phyloP scores from a whole-genome alignment of 495 filamentous ascomycete genomes.

The Thozetella sp. region DNA sequence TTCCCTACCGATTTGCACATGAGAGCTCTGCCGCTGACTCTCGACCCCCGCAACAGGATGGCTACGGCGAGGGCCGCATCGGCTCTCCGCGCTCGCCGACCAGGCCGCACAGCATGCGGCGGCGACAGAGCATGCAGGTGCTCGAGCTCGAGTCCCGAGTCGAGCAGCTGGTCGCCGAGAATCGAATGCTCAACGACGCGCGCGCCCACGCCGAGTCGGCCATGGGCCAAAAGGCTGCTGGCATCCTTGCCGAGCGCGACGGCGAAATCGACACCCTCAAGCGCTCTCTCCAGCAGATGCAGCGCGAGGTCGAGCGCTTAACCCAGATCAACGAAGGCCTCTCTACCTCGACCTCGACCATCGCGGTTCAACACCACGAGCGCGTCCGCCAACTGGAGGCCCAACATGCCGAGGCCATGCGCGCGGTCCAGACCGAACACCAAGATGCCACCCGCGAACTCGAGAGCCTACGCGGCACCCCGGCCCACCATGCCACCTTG shows the following conservation, averaged over 20 bases:
- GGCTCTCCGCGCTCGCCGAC: conserved; percentile 89
- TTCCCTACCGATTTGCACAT: conserved; percentile 9
- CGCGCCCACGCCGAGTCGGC: conserved; percentile 65
- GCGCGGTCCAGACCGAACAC: conserved; percentile 63
- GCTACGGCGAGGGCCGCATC: conserved; percentile 88
- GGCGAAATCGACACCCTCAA: conserved; percentile 80
- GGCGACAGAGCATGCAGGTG: conserved; percentile 95
- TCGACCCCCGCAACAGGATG: conserved; percentile 66
- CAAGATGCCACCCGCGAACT: conserved; percentile 60
- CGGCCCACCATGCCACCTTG: conserved; percentile 64
- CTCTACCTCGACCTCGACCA: conserved; percentile 69
- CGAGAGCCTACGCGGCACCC: conserved; percentile 59
- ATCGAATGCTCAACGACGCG: conserved; percentile 72
- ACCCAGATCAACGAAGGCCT: conserved; percentile 80
- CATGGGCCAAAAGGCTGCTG: conserved; percentile 37
- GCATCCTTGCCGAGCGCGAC: conserved; percentile 65
- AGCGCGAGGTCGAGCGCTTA: conserved; percentile 76
- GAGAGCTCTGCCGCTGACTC: conserved; percentile 8
- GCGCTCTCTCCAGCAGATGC: conserved; percentile 74
- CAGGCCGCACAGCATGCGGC: conserved; percentile 92
- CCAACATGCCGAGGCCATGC: conserved; percentile 49
- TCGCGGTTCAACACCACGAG: conserved; percentile 69
- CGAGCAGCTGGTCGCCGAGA: conserved; percentile 81
- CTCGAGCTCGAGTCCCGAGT: conserved; percentile 76
- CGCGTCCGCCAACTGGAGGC: conserved; percentile 62